phyloP scores from a whole-genome alignment of 208 protist genomes.

The Leishmania aethiopica region DNA sequence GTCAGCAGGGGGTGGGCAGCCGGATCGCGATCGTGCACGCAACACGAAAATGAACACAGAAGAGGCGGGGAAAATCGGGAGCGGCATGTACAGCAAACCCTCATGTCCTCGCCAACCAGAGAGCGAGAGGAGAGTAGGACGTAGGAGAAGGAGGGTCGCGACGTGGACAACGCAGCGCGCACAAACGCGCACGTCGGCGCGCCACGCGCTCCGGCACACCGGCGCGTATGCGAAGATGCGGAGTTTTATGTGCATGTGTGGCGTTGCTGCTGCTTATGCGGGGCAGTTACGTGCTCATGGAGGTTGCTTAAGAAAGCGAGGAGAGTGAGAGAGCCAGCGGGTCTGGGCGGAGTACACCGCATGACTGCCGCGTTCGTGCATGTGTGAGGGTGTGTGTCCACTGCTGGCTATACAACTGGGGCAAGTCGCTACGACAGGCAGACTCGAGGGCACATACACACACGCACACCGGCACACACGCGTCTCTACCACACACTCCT shows the following conservation, averaged over 20 bases:
- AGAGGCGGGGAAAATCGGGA: neutral
- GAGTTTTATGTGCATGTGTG: neutral
- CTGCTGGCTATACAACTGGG: neutral
- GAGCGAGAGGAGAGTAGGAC: neutral
- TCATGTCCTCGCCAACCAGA: neutral
- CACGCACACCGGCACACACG: neutral
- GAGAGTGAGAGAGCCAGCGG: neutral
- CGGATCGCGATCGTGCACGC: neutral
- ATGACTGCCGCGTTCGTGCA: neutral
- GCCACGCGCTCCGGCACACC: neutral
- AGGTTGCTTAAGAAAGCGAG: neutral
- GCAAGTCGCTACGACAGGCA: neutral
- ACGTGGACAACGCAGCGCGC: neutral
- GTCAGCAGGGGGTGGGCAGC: neutral
- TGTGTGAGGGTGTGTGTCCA: neutral
- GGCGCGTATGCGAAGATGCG: neutral
- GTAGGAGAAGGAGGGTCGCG: neutral
- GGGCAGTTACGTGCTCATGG: neutral
- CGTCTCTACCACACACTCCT: conserved; percentile 37
- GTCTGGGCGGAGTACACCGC: neutral
- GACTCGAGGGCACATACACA: neutral
- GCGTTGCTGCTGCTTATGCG: neutral
- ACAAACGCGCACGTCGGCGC: neutral
- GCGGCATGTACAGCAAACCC: neutral
- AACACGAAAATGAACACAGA: neutral